Evolutionary conservation across 108 stramenopile genomes (phyloP).

Genomic region (Fragilaria radians): DNA sequence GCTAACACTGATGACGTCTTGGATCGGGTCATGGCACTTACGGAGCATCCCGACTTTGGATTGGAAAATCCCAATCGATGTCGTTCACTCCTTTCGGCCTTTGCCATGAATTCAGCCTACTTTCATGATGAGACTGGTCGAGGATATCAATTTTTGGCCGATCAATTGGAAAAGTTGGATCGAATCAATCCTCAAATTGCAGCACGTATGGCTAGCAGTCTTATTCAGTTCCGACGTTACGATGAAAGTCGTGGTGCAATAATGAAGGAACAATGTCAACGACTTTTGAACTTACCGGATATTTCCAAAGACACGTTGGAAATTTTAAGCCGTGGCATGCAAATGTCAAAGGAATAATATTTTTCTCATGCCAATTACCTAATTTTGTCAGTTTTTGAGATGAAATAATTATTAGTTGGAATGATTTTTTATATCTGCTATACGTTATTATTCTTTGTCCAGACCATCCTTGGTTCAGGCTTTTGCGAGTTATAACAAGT

Average conservation of each 20-base stretch:
- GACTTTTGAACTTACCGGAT: conserved; percentile 45
- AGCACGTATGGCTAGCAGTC: conserved; percentile 58
- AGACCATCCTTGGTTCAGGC: too few relatives aligned
- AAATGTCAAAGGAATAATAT: too few relatives aligned
- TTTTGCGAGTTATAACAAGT: too few relatives aligned
- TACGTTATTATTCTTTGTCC: too few relatives aligned
- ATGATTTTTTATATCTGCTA: too few relatives aligned
- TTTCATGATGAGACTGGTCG: conserved; percentile 84
- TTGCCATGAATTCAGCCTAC: conserved; percentile 67
- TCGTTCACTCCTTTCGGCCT: conserved; percentile 75
- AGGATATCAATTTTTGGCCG: conserved; percentile 86
- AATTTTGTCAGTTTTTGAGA: too few relatives aligned
- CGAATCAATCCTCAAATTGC: conserved; percentile 89
- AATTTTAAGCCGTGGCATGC: conserved; percentile 68
- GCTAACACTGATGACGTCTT: conserved; percentile 65
- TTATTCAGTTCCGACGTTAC: conserved; percentile 83
- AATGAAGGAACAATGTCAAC: conserved; percentile 77
- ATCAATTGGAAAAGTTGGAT: conserved; percentile 75
- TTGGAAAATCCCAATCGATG: conserved; percentile 91
- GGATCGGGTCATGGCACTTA: conserved; percentile 48
- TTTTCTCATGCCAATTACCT: too few relatives aligned
- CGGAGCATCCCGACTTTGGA: conserved; percentile 83
- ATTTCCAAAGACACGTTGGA: conserved; percentile 81
- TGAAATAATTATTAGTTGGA: too few relatives aligned
- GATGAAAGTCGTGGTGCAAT: conserved; percentile 54